These are phyloP conservation scores for Auricularia auricula-judae DNA, from an alignment of 768 basidiomycete species.

Conservation along the genomic window DNA sequence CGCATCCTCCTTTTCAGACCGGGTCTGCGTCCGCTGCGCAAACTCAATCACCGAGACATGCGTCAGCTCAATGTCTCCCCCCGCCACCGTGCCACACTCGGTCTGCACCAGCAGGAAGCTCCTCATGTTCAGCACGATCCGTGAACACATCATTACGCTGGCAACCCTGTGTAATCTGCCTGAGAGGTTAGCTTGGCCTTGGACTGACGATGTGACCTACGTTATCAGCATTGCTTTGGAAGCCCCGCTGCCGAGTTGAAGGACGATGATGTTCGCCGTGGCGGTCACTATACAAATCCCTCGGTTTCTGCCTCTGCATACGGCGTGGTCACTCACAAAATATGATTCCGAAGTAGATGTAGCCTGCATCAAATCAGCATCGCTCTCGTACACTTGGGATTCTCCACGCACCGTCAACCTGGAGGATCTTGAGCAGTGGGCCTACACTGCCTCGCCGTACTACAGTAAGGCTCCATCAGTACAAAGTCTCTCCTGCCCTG, in stretches of 20 bases:
- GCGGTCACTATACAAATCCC: neutral
- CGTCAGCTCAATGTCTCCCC: neutral
- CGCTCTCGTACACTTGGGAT: neutral
- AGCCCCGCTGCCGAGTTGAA: neutral
- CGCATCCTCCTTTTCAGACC: neutral
- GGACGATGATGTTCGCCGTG: neutral
- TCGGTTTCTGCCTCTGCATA: no score
- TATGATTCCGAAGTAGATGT: neutral
- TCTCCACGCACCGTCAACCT: neutral
- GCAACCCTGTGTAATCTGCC: neutral
- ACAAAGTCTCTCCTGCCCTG: neutral
- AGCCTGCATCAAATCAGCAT: neutral
- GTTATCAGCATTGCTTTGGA: neutral
- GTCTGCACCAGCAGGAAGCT: neutral
- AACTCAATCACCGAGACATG: neutral
- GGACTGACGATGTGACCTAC: neutral
- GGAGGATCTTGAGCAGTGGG: neutral
- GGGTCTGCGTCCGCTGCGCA: neutral
- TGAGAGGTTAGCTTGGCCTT: neutral
- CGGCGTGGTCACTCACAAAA: neutral
- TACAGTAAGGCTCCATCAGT: neutral
- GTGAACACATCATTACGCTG: neutral
- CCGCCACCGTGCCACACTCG: neutral
- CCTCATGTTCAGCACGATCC: neutral
- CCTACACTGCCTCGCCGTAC: neutral